Evolutionary conservation across 179 eudicot species (phyloP), one percentile per base, ranked within the genome.

Genomic region (Pouteria campechiana): DNA sequence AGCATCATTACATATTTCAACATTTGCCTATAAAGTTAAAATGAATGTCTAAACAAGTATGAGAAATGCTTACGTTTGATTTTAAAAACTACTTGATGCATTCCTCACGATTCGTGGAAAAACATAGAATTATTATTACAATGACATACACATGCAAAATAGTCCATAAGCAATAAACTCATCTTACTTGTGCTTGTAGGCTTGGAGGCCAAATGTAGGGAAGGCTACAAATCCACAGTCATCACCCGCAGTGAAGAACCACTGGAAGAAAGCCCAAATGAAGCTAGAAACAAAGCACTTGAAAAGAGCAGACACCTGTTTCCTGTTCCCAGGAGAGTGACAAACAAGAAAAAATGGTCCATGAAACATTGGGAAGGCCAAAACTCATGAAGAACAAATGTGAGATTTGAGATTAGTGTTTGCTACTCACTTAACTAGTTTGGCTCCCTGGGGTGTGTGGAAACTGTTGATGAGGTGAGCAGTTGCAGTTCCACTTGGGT

Each of bases 401-500:
- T n/a, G n/a, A n/a, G n/a, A n/a, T n/a, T n/a, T n/a, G n/a, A n/a
- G 1, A 13, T 43, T 9, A 43, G 19, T 36, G 14, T 6, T 37
- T 29, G 33, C 17, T 19, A 6, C 63, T 44, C 50, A 60, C 72
- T 49, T 55, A 6, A 58, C 72, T 57, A 82, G 44, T 52, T 46
- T 69, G 56, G 93, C 93, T 29, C 96, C 96, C 57, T 69, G 69
- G 3, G 93, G 96, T 38, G 96, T 86, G 57, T 86, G 96, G 53
- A 86, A 86, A 66, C 96, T 82, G 58, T 86, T 86, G 54, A 86
- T 86, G 12, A 86, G 83, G 52, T 73, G 73, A 32, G 96, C 93
- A 18, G 96, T 82, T 24, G 96, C 96, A 22, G 83, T 86, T 31
- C 96, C 96, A 52, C 96, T 86, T 34, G 96, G 96, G 51, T 86